phyloP scores from a whole-genome alignment of 2,329 filamentous ascomycete species.

The Penicillium sp. region DNA sequence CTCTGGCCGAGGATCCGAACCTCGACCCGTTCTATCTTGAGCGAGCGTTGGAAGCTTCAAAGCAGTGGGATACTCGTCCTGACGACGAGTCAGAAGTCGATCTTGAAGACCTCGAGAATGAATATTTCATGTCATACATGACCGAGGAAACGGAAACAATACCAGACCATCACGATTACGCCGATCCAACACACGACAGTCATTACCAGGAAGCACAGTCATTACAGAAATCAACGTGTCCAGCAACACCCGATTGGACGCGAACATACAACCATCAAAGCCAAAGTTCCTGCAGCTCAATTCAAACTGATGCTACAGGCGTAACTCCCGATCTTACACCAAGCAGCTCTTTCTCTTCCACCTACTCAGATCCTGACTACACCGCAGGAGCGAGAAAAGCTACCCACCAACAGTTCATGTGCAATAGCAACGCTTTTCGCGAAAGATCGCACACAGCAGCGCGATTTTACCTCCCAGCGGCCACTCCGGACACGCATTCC shows the following conservation, averaged over 20 bases:
- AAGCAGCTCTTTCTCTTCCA: slow-evolving; percentile 38
- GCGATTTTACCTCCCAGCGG: slow-evolving; percentile 22
- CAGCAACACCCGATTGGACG: slow-evolving; percentile 8
- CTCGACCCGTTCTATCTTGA: slow-evolving; percentile 39
- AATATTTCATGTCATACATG: slow-evolving; percentile 29
- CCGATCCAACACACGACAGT: not conserved
- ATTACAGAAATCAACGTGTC: not conserved
- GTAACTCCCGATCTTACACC: slow-evolving; percentile 34
- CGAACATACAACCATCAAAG: slow-evolving; percentile 22
- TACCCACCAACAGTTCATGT: slow-evolving; percentile 26
- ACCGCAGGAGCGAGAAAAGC: slow-evolving; percentile 25
- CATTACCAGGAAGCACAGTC: slow-evolving; percentile 2
- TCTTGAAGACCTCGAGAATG: slow-evolving; percentile 26
- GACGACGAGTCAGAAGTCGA: slow-evolving; percentile 30
- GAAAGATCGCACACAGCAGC: slow-evolving; percentile 17
- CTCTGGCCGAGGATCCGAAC: slow-evolving; percentile 28
- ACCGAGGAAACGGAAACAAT: slow-evolving; percentile 16
- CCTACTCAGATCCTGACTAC: slow-evolving; percentile 28
- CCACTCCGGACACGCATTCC: slow-evolving; percentile 14
- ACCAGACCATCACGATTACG: slow-evolving; percentile 1
- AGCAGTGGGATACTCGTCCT: slow-evolving; percentile 23
- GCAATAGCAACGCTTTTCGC: slow-evolving; percentile 17
- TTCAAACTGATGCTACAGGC: slow-evolving; percentile 24
- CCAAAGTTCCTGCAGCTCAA: slow-evolving; percentile 33
- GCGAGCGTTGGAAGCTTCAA: slow-evolving; percentile 27